phyloP scores from a whole-genome alignment of 768 basidiomycete genomes.

The Rhodosporidiobolus sp. region DNA sequence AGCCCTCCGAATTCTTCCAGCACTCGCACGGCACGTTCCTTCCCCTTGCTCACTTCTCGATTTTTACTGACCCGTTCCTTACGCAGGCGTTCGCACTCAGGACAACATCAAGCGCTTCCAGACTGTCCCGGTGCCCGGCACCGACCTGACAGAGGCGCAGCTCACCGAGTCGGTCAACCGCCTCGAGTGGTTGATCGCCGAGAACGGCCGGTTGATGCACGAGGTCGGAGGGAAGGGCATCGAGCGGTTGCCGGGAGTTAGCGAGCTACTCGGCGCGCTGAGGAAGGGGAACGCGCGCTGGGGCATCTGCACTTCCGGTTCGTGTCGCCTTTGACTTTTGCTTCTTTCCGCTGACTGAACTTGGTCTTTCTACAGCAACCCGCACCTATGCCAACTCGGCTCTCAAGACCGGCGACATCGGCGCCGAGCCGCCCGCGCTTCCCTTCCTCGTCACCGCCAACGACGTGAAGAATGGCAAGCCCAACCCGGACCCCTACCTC shows the following conservation, averaged over 20 bases:
- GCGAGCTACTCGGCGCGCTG: constrained; percentile 60
- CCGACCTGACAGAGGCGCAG: constrained; percentile 12
- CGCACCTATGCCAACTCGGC: constrained; percentile 67
- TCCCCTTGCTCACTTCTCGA: neutral
- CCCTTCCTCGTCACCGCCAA: constrained; percentile 69
- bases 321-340: too few species aligned
- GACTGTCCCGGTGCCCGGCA: constrained; percentile 17
- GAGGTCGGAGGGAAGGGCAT: constrained; percentile 46
- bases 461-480: constrained; percentile 74
- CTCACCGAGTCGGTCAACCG: constrained; percentile 19
- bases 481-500: constrained; percentile 83
- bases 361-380: constrained; percentile 61
- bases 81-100: constrained; percentile 35
- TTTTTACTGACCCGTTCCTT: neutral
- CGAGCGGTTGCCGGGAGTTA: constrained; percentile 63
- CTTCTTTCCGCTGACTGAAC: neutral
- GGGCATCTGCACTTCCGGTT: constrained; percentile 83
- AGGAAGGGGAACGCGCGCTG: constrained; percentile 59
- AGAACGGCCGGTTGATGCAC: constrained; percentile 23
- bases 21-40: constrained; percentile 21
- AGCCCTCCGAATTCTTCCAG: constrained; percentile 32
- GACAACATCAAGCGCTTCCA: constrained; percentile 40
- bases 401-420: constrained; percentile 58
- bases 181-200: constrained; percentile 37
- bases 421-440: constrained; percentile 57